Evolutionary conservation across 495 filamentous ascomycete species (phyloP).

Genomic region (Xylaria palmicola): DNA sequence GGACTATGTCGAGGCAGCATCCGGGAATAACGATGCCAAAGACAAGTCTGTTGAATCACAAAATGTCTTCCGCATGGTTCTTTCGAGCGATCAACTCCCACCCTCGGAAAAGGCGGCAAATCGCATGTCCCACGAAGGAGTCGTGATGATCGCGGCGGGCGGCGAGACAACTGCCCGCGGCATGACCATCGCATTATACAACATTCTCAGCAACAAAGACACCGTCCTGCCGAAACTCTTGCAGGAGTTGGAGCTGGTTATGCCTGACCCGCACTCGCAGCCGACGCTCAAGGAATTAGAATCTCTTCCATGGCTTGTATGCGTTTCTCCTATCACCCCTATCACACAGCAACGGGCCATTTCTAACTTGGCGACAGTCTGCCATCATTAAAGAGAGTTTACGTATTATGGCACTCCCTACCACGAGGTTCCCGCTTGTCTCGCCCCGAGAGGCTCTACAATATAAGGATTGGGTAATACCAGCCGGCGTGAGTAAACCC

Average conservation of each 20-base stretch:
- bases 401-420: neutral
- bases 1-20: neutral
- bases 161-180: neutral
- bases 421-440: neutral
- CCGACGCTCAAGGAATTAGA: neutral
- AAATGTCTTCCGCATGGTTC: neutral
- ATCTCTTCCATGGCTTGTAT: neutral
- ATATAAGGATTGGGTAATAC: neutral
- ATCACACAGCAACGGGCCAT: neutral
- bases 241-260: neutral
- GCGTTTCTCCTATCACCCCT: neutral
- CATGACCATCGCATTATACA: neutral
- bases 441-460: neutral
- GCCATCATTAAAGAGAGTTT: neutral
- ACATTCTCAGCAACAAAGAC: neutral
- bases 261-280: neutral
- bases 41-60: neutral
- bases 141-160: neutral
- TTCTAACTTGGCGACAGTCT: neutral
- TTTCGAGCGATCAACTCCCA: neutral
- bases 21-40: neutral
- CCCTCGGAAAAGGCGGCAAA: neutral
- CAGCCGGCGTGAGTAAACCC: neutral
- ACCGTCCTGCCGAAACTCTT: neutral
- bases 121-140: neutral